Conservation (phyloP, 1,284 basidiomycete genomes). For the Schizophyllum commune region DNA sequence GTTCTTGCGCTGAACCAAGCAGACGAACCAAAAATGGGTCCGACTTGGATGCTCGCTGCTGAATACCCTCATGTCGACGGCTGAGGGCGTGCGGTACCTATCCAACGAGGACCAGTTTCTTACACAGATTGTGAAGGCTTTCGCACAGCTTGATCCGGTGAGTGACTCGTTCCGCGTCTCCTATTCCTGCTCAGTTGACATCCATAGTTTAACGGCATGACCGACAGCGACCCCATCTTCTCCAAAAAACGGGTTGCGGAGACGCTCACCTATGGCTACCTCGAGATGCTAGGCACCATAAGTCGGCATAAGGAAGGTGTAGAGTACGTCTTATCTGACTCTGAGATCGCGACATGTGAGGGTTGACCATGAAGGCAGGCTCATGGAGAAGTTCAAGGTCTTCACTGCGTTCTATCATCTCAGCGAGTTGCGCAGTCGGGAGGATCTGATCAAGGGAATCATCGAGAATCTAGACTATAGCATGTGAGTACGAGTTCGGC, state of each 20-base stretch:
- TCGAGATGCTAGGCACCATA: slow-evolving; percentile 91
- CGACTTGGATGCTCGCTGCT: slow-evolving; percentile 76
- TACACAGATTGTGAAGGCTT: slow-evolving; percentile 78
- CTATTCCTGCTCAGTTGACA: not conserved
- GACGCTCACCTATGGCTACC: slow-evolving; percentile 87
- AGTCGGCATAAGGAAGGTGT: slow-evolving; percentile 86
- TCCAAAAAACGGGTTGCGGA: slow-evolving; percentile 78
- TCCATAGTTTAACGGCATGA: slow-evolving; percentile 54
- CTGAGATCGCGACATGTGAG: slow-evolving; percentile 1
- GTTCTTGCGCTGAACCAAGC: not conserved
- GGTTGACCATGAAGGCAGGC: slow-evolving; percentile 31
- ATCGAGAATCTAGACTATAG: slow-evolving; percentile 90
- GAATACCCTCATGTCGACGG: slow-evolving; percentile 74
- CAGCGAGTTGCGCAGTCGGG: slow-evolving; percentile 83
- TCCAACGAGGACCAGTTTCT: slow-evolving; percentile 81
- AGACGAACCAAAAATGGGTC: slow-evolving; percentile 82
- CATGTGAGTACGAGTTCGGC: slow-evolving; percentile 50
- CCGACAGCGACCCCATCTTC: slow-evolving; percentile 76
- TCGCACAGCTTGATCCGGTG: slow-evolving; percentile 90
- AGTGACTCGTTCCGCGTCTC: slow-evolving; percentile 22
- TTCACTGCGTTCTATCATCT: slow-evolving; percentile 95
- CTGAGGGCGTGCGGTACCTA: slow-evolving; percentile 82
- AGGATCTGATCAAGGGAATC: slow-evolving; percentile 87
- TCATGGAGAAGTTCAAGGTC: slow-evolving; percentile 87
- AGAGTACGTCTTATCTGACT: slow-evolving; percentile 47